phyloP scores from a whole-genome alignment of 768 basidiomycete species.

The Pholiota conissans region DNA sequence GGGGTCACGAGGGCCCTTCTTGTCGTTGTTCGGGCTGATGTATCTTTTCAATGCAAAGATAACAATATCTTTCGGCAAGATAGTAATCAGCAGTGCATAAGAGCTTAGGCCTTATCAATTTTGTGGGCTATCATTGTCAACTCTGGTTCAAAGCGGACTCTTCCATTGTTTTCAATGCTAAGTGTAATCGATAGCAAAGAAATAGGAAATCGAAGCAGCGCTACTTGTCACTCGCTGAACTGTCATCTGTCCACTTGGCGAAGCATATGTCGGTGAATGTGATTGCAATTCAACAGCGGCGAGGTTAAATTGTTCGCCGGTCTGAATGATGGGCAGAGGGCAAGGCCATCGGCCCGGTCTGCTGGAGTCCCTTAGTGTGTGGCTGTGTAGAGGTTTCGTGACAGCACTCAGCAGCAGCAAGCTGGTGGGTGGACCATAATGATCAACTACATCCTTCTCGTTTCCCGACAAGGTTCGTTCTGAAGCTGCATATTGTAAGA shows the following conservation, averaged over 20 bases:
- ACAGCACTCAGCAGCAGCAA: not conserved
- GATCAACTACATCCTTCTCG: conserved; percentile 98
- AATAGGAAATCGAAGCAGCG: no score
- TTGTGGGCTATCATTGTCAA: not conserved
- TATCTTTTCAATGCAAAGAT: not conserved
- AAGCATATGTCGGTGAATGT: no score
- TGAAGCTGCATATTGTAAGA: not conserved
- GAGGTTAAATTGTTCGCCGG: no score
- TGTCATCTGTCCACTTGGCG: no score
- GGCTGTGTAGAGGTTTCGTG: conserved; percentile 15
- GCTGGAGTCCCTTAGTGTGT: no score
- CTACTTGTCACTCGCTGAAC: no score
- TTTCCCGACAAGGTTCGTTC: conserved; percentile 87
- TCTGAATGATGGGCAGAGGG: no score
- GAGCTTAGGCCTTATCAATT: not conserved
- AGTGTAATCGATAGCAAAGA: no score
- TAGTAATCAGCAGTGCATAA: not conserved
- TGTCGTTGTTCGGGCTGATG: not conserved
- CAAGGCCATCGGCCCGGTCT: no score
- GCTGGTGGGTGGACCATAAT: conserved; percentile 33
- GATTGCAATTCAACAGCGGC: no score
- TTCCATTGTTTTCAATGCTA: no score
- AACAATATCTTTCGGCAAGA: not conserved
- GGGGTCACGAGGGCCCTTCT: not conserved
- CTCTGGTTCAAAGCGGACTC: not conserved